These are phyloP conservation scores for Macrotyloma uniflorum DNA, from an alignment of 306 rosid species.

Conservation along the genomic window DNA sequence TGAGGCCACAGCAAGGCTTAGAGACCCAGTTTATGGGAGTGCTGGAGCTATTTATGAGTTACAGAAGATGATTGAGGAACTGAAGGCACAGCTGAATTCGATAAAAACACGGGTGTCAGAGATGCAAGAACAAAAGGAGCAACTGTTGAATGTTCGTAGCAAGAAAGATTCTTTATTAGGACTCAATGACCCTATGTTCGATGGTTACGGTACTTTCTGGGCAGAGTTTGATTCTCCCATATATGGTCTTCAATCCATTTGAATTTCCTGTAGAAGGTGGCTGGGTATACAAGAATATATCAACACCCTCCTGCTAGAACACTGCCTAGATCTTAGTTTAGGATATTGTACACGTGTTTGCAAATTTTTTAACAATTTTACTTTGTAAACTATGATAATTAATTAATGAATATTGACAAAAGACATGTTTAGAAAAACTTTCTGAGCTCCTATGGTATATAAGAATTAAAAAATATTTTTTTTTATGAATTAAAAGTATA, in stretches of 20 bases:
- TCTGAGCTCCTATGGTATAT: no score
- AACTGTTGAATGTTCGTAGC: constrained; percentile 8
- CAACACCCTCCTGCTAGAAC: background rate
- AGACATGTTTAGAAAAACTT: no score
- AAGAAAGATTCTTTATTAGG: background rate
- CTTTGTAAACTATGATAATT: background rate
- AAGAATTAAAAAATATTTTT: no score
- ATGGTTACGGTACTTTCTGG: background rate
- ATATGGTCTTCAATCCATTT: constrained; percentile 5
- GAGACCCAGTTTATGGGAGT: constrained; percentile 49
- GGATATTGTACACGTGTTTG: background rate
- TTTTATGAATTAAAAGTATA: no score
- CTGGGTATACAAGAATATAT: background rate
- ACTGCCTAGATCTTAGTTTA: background rate
- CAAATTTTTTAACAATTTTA: background rate
- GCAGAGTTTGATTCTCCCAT: background rate
- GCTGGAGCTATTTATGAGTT: constrained; percentile 34
- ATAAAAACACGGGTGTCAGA: constrained; percentile 15
- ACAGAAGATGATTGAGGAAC: constrained; percentile 35
- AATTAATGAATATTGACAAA: background rate
- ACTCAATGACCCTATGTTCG: background rate
- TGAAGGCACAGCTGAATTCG: constrained; percentile 22
- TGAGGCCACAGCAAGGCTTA: constrained; percentile 42
- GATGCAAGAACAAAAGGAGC: constrained; percentile 21
- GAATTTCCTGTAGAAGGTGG: constrained; percentile 17